Base-by-base conservation (phyloP, 2,329 filamentous ascomycete genomes). In the Magnaporthales sp. region DNA sequence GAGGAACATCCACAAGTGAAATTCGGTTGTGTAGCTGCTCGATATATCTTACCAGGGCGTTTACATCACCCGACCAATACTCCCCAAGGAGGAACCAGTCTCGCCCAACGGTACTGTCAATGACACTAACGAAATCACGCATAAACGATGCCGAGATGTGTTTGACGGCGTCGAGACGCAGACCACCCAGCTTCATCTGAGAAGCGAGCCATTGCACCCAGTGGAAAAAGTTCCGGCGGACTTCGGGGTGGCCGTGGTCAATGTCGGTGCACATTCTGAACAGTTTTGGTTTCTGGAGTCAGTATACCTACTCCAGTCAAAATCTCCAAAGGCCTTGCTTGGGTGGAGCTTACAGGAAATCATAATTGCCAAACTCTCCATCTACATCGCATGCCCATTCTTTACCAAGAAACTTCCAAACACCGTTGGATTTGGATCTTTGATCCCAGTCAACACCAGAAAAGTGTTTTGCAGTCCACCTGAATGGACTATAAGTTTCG, bases 381-480 rank as follows among this genome's bases (percentile, higher is more conserved):
- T 83, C 80, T 54, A 79, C 79, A 70, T 86, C 86, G 3, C 80
- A 72, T 2, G 86, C 85, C 89, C 89, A 91, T 51, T 82, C 81
- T 72, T 90, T 90, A 66, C 84, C 82, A 68, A 78, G 73, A 19
- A 91, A 85, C 74, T 86, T 88, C 78, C 85, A 92, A 63, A 92
- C 84, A 1, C 84, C 88, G 11, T 83, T 86, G 69, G 83, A 81
- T 65, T 84, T 79, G 30, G 81, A 76, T 11, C 68, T 68, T 10
- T 86, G 81, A 71, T 91, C 85, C 75, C 83, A 91, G 72, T 91
- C 89, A 1, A 88, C 87, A 1, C 88, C 89, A 19, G 79, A 86
- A 76, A 91, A 91, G 75, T 91, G 88, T 67, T 86, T 76, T 81
- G 84, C 89, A 71, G 85, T 83, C 75, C 90, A 92, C 70, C 86